phyloP scores from a whole-genome alignment of 345 rosid species.

The Eucalyptus fibrosa region DNA sequence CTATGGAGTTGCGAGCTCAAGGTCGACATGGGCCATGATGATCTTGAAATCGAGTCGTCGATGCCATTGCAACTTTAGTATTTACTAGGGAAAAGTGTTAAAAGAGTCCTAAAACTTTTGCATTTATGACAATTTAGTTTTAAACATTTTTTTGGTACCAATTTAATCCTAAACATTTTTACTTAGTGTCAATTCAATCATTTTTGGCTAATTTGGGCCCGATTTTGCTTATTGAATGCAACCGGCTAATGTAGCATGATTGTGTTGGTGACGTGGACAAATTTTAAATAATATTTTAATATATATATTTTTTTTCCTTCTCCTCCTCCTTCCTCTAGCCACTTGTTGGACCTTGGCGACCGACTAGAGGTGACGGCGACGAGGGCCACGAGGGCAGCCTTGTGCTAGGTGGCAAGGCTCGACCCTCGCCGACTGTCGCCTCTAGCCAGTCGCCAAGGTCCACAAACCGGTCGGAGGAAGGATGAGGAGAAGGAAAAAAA shows the following conservation, averaged over 20 bases:
- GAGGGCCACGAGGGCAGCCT: no score
- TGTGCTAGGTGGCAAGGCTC: no score
- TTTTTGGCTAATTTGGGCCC: fast-evolving
- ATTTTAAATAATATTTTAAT: no score
- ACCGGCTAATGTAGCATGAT: fast-evolving
- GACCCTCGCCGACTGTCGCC: no score
- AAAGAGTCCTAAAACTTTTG: no score
- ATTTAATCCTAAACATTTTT: fast-evolving
- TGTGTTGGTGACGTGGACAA: fast-evolving
- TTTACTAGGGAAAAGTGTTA: no score
- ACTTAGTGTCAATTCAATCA: fast-evolving
- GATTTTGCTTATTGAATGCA: fast-evolving
- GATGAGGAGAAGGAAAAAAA: no score
- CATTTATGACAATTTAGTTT: fast-evolving
- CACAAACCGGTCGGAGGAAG: fast-evolving
- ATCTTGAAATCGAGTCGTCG: not conserved
- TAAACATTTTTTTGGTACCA: fast-evolving
- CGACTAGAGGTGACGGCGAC: no score
- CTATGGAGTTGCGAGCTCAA: not conserved
- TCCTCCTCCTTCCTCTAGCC: no score
- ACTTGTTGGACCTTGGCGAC: no score
- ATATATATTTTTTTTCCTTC: no score
- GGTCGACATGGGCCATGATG: not conserved
- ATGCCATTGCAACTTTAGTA: not conserved
- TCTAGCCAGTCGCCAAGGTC: no score